Evolutionary conservation across 106 monocot species (phyloP), one percentile per base, ranked within the genome.

Genomic region (Dioscorea dumetorum): DNA sequence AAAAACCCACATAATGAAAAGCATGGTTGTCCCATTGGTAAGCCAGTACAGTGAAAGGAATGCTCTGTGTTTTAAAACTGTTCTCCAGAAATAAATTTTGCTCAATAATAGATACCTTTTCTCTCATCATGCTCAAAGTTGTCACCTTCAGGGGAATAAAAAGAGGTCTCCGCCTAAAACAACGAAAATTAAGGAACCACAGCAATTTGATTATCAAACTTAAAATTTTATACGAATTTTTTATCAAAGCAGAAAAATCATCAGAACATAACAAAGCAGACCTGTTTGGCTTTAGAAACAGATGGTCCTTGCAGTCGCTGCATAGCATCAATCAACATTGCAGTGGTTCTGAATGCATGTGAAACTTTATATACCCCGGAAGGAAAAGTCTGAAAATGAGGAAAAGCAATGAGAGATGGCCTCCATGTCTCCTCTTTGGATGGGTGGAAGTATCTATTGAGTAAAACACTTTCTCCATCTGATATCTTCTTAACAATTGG

Each of bases 361-460:
- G 63, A 69, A 22, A 99, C 84, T 71, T 56, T 80, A 78, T 86
- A 60, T 51, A 90, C 73, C 66, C 54, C 69, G 48, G 87, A 90
- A 60, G 92, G 84, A 20, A 87, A 79, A 58, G 85, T 66, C 76
- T 99, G 99, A 64, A 92, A 93, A 56, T 63, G 70, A 35, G 99
- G 99, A 69, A 93, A 99, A 28, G 92, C 84, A 59, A 99, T 85
- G 69, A 99, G 86, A 70, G 99, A 99, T 70, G 90, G 92, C 74
- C 70, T 85, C 99, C 90, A 85, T 17, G 28, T 33, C 66, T 60
- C 67, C 31, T 77, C 72, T 52, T 67, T 59, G 31, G 67, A 70
- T 50, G 64, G 56, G 77, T 63, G 33, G 31, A 99, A 99, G 72
- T 99, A 99, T 81, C 70, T 81, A 58, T 68, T 66, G 59, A 93